phyloP scores from a whole-genome alignment of 352 stramenopile genomes.

The Phytopythium ostracodes region DNA sequence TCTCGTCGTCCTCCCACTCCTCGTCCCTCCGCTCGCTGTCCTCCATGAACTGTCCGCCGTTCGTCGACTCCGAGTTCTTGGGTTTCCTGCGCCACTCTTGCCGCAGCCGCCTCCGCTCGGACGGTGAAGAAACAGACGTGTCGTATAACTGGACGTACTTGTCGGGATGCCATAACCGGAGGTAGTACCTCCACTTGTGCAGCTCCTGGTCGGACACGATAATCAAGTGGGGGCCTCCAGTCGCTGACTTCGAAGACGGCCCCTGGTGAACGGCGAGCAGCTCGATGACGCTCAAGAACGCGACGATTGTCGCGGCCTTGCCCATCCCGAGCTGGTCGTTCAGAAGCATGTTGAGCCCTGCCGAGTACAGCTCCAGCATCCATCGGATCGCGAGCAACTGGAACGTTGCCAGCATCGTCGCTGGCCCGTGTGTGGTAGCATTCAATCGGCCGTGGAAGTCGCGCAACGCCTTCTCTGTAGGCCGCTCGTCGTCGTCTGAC shows the following conservation, averaged over 20 bases:
- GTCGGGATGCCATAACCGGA: constrained; percentile 51
- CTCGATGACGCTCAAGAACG: constrained; percentile 62
- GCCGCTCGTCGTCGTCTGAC: background rate
- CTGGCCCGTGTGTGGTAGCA: constrained; percentile 7
- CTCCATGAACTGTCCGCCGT: constrained; percentile 11
- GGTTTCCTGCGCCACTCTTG: constrained; percentile 49
- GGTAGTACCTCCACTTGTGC: constrained; percentile 76
- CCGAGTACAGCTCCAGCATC: constrained; percentile 73
- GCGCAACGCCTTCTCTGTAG: constrained; percentile 8
- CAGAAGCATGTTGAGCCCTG: constrained; percentile 64
- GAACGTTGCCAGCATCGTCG: constrained; percentile 62
- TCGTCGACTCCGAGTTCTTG: background rate
- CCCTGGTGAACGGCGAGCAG: constrained; percentile 17
- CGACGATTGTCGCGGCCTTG: constrained; percentile 72
- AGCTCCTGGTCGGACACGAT: constrained; percentile 71
- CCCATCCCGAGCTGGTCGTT: constrained; percentile 87
- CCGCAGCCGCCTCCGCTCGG: constrained; percentile 39
- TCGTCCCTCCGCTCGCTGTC: constrained; percentile 29
- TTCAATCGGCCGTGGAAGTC: constrained; percentile 10
- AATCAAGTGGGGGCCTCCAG: constrained; percentile 59
- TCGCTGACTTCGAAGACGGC: background rate
- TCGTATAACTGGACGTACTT: constrained; percentile 64
- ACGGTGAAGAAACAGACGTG: constrained; percentile 14
- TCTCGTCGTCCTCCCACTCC: constrained; percentile 48
- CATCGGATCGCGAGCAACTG: constrained; percentile 74